Conservation (phyloP, 441 rosid species). For the Arabidopsis lyrata region DNA sequence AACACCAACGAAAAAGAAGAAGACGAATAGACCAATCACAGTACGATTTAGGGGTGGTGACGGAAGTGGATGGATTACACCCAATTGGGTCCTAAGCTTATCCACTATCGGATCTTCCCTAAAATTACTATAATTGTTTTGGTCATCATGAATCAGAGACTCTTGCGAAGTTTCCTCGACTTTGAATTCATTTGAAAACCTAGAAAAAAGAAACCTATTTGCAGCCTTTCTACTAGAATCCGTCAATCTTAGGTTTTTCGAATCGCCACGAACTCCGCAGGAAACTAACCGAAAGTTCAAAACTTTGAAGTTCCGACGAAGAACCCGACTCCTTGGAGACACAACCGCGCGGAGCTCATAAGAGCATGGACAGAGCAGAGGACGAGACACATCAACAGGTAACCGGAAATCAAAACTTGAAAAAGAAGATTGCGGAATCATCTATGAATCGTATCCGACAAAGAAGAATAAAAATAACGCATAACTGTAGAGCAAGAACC, state of each 20-base stretch:
- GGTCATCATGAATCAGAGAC: constrained; percentile 46
- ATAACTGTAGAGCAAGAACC: not conserved
- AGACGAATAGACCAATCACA: constrained; percentile 60
- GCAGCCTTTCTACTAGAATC: constrained; percentile 44
- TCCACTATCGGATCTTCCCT: constrained; percentile 79
- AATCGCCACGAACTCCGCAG: constrained; percentile 38
- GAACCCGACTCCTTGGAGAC: constrained; percentile 1
- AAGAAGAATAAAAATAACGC: constrained; percentile 28
- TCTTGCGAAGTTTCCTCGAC: constrained; percentile 26
- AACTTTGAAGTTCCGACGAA: not conserved
- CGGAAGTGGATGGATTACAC: constrained; percentile 81
- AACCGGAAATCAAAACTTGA: constrained; percentile 41
- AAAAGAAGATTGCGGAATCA: constrained; percentile 58
- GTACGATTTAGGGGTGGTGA: constrained; percentile 71
- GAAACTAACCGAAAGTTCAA: constrained; percentile 47
- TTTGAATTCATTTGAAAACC: constrained; percentile 53
- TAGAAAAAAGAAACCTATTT: constrained; percentile 45
- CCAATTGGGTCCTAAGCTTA: constrained; percentile 81
- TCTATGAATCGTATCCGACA: constrained; percentile 38
- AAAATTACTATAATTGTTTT: constrained; percentile 54
- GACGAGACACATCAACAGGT: constrained; percentile 39
- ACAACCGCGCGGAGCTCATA: constrained; percentile 2
- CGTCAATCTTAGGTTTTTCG: constrained; percentile 40
- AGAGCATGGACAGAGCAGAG: constrained; percentile 52
- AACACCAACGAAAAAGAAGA: constrained; percentile 87